A percentile compares a stretch with the other conserved stretches of the same genome.
Evolutionary conservation across 495 filamentous ascomycete species (phyloP).

Genomic region (Jackrogersella minutella): DNA sequence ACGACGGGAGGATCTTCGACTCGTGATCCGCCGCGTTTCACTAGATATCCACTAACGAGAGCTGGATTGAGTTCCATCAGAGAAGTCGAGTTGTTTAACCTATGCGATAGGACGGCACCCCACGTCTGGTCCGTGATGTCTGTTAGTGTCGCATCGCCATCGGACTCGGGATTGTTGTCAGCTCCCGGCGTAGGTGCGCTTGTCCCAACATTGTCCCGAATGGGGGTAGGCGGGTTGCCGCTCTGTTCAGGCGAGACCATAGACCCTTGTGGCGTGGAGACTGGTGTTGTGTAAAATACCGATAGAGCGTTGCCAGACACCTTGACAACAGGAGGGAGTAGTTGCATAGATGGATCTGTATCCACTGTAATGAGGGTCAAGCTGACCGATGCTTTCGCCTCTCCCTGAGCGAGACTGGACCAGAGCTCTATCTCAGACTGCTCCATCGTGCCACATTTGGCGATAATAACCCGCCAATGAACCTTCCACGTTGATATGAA

Average conservation of each 20-base stretch:
- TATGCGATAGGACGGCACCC: slow-evolving; percentile 75
- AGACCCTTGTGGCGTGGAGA: slow-evolving; percentile 64
- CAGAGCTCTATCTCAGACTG: slow-evolving; percentile 75
- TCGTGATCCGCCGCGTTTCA: slow-evolving; percentile 73
- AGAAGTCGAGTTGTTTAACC: slow-evolving; percentile 71
- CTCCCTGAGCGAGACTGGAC: slow-evolving; percentile 54
- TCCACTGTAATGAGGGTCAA: slow-evolving; percentile 73
- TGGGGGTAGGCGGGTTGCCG: slow-evolving; percentile 58
- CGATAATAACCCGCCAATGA: slow-evolving; percentile 82
- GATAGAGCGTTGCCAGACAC: slow-evolving; percentile 51
- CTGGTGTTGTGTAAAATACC: slow-evolving; percentile 60
- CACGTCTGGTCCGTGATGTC: slow-evolving; percentile 84
- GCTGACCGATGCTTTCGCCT: slow-evolving; percentile 56
- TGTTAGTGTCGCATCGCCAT: slow-evolving; percentile 76
- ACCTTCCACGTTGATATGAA: slow-evolving; percentile 75
- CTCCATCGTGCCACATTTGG: slow-evolving; percentile 75
- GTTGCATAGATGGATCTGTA: slow-evolving; percentile 68
- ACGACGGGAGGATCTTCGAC: slow-evolving; percentile 68
- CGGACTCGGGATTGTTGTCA: slow-evolving; percentile 60
- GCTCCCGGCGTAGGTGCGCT: slow-evolving; percentile 68
- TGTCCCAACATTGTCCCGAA: slow-evolving; percentile 52
- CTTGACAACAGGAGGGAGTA: slow-evolving; percentile 62
- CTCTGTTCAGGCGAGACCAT: slow-evolving; percentile 65
- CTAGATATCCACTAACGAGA: slow-evolving; percentile 75
- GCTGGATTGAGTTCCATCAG: slow-evolving; percentile 69